Conservation (phyloP, 2,329 filamentous ascomycete species). For the Apiospora aurea region DNA sequence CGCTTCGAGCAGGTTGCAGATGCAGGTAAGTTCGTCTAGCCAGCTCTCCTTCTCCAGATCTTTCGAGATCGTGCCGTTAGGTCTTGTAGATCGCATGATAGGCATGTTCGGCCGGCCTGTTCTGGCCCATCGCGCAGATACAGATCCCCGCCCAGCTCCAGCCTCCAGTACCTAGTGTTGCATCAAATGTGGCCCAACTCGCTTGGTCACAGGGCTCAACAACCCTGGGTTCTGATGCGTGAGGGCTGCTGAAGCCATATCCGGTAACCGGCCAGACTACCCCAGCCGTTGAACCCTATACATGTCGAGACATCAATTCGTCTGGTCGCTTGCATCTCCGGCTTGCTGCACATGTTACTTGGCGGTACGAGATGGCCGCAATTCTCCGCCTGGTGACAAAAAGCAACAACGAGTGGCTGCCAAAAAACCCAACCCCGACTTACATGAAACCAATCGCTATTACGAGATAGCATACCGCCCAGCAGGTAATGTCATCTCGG, state of each 20-base stretch:
- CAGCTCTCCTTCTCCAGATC: slow-evolving; percentile 23
- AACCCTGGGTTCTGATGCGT: too few relatives aligned
- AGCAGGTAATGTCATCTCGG: background rate
- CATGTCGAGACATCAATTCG: background rate
- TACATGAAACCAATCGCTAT: background rate
- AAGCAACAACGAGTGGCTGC: background rate
- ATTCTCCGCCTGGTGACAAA: background rate
- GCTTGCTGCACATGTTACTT: background rate
- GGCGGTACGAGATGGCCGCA: background rate
- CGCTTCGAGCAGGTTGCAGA: slow-evolving; percentile 41
- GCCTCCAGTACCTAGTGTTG: background rate
- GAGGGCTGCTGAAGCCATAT: background rate
- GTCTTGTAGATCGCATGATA: slow-evolving; percentile 15
- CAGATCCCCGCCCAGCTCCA: background rate
- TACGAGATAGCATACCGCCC: background rate
- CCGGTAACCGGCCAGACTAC: background rate
- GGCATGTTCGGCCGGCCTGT: background rate
- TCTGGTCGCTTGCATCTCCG: background rate
- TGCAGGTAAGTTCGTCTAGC: slow-evolving; percentile 31
- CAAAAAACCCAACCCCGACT: background rate
- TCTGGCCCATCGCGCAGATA: background rate
- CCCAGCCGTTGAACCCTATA: background rate
- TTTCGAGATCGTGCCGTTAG: slow-evolving; percentile 28
- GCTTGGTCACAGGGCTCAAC: background rate
- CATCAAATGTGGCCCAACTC: background rate